Percentiles rank a stretch among this genome's conserved stretches.
Conservation (phyloP, 2,329 filamentous ascomycete species). For the Hymenoscyphus infarciens region DNA sequence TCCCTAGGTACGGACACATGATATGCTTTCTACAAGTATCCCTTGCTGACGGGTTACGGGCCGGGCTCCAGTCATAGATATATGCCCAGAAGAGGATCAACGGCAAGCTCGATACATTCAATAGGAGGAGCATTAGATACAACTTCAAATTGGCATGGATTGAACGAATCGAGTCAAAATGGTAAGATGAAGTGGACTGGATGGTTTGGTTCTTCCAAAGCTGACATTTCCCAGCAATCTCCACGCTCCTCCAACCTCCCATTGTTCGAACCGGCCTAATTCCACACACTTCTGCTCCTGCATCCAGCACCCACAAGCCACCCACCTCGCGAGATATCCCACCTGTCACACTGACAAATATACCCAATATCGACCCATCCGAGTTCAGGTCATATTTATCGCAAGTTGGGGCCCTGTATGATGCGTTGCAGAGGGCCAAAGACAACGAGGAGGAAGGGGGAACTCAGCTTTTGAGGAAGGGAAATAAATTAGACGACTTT, state of each 20-base stretch:
- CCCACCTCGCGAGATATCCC: slow-evolving; percentile 89
- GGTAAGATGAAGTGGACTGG: slow-evolving; percentile 60
- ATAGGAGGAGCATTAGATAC: slow-evolving; percentile 80
- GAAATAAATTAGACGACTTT: slow-evolving; percentile 38
- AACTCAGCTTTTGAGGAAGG: slow-evolving; percentile 33
- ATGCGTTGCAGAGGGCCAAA: slow-evolving; percentile 81
- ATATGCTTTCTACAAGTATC: slow-evolving; percentile 31
- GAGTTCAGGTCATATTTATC: slow-evolving; percentile 82
- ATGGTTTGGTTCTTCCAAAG: slow-evolving; percentile 70
- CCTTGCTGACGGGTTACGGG: slow-evolving; percentile 36
- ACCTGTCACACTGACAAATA: slow-evolving; percentile 86
- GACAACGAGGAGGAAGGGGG: slow-evolving; percentile 65
- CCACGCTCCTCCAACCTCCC: slow-evolving; percentile 84
- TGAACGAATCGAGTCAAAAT: slow-evolving; percentile 78
- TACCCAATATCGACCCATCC: slow-evolving; percentile 72
- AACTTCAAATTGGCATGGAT: slow-evolving; percentile 52
- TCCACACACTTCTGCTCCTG: slow-evolving; percentile 69
- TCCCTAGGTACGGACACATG: slow-evolving; percentile 46
- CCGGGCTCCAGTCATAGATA: slow-evolving; percentile 38
- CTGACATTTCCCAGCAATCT: slow-evolving; percentile 89
- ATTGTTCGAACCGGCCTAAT: slow-evolving; percentile 85
- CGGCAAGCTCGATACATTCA: slow-evolving; percentile 78
- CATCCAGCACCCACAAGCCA: slow-evolving; percentile 70
- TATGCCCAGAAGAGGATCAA: slow-evolving; percentile 68
- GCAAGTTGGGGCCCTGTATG: slow-evolving; percentile 83